These are phyloP conservation scores for Bipolaris zeicola DNA, from an alignment of 2,329 filamentous ascomycete genomes.

Conservation along the genomic window DNA sequence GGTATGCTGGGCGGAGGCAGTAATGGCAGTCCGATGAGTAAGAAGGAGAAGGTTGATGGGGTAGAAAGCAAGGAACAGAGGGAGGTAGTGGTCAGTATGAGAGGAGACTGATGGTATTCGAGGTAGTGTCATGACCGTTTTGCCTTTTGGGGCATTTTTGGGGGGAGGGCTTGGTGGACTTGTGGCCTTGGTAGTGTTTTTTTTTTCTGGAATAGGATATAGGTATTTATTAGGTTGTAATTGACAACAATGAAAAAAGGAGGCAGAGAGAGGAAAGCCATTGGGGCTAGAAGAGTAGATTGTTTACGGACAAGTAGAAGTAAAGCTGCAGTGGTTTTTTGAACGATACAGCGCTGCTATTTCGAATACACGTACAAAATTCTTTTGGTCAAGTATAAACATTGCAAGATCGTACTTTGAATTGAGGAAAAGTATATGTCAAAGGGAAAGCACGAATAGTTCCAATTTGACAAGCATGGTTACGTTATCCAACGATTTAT, in stretches of 20 bases:
- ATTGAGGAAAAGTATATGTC: too few species aligned
- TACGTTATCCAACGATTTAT: background rate
- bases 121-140: background rate
- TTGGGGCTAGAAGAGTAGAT: background rate
- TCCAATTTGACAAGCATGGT: background rate
- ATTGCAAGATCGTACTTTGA: too few species aligned
- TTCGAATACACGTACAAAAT: too few species aligned
- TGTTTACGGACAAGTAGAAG: background rate
- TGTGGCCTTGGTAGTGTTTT: background rate
- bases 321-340: too few species aligned
- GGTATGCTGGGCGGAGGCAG: conserved; percentile 28
- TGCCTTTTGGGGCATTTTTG: background rate
- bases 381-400: too few species aligned
- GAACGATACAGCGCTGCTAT: too few species aligned
- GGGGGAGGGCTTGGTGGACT: background rate
- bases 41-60: conserved; percentile 30
- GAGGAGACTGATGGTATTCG: background rate
- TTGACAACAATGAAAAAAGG: too few species aligned
- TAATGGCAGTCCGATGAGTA: conserved; percentile 27
- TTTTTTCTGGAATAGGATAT: background rate
- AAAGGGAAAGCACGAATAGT: background rate
- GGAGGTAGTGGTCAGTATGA: background rate
- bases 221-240: background rate
- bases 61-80: background rate
- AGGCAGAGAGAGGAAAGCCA: background rate